phyloP scores from a whole-genome alignment of 2,329 filamentous ascomycete species.

The Claviceps maximensis region DNA sequence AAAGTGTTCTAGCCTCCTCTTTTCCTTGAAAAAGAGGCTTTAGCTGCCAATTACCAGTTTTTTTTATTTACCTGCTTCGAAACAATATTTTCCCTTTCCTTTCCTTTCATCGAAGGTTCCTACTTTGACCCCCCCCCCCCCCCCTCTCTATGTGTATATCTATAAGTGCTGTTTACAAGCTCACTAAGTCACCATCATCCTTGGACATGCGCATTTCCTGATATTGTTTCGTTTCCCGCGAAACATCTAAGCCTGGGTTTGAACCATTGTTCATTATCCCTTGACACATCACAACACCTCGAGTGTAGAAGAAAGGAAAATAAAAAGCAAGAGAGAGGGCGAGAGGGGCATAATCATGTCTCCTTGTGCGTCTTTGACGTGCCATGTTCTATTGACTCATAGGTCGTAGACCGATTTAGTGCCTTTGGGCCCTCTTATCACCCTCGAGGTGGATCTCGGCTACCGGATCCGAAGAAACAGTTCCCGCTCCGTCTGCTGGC shows the following conservation, averaged over 20 bases:
- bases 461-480: constrained; percentile 30
- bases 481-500: constrained; percentile 21
- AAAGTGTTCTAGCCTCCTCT: too few species aligned
- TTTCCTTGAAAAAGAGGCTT: too few species aligned
- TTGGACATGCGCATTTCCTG: background rate
- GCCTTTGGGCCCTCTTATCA: constrained; percentile 16
- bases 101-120: background rate
- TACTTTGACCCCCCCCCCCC: background rate
- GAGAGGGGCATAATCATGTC: background rate
- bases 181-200: background rate
- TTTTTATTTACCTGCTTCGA: too few species aligned
- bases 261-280: background rate
- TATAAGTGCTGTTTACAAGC: background rate
- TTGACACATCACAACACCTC: background rate
- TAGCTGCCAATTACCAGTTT: too few species aligned
- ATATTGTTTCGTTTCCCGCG: background rate
- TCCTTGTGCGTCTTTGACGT: background rate
- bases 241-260: background rate
- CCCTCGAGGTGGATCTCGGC: constrained; percentile 37
- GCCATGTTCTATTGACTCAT: too few species aligned
- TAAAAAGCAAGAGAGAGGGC: too few species aligned
- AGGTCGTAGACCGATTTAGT: constrained; percentile 8
- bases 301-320: background rate
- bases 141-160: background rate
- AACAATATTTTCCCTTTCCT: background rate